Percentiles rank a stretch among this genome's conserved stretches.
phyloP scores from a whole-genome alignment of 495 filamentous ascomycete species.

The Aeminium ludgeri region DNA sequence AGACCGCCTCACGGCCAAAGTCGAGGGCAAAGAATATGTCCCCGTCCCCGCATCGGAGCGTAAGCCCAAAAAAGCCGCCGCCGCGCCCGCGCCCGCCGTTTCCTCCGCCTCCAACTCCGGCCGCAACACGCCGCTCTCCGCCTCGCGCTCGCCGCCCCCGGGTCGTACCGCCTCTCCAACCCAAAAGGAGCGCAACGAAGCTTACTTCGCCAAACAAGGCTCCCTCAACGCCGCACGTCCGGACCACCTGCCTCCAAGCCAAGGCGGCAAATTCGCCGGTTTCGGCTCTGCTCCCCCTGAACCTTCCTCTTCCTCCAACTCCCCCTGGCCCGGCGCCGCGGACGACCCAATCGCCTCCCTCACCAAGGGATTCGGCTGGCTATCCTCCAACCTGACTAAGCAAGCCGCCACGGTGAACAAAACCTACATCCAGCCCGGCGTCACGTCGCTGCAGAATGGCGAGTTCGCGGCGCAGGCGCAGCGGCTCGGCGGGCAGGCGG shows the following conservation, averaged over 20 bases:
- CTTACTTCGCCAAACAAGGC: constrained; percentile 75
- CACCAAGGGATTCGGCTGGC: constrained; percentile 89
- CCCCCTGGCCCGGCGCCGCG: constrained; percentile 53
- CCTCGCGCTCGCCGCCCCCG: background rate
- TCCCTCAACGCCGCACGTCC: constrained; percentile 59
- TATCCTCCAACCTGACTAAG: constrained; percentile 68
- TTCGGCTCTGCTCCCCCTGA: constrained; percentile 60
- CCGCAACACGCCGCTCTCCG: constrained; percentile 6
- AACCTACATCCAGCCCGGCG: constrained; percentile 75
- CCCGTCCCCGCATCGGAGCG: constrained; percentile 26
- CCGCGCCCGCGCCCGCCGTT: constrained; percentile 19
- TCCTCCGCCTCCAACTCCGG: constrained; percentile 18
- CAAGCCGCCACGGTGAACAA: constrained; percentile 80
- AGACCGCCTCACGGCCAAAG: constrained; percentile 68
- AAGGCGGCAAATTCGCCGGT: constrained; percentile 81
- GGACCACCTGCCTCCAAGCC: constrained; percentile 58
- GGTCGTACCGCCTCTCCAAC: constrained; percentile 19
- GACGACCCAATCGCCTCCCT: constrained; percentile 78
- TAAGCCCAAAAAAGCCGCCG: background rate
- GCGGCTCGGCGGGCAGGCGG: constrained; percentile 46
- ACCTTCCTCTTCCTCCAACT: constrained; percentile 22
- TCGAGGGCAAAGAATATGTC: constrained; percentile 70
- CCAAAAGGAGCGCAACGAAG: constrained; percentile 57
- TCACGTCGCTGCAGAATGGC: constrained; percentile 50
- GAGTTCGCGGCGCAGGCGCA: constrained; percentile 75